Percentiles rank a stretch among this genome's conserved stretches.
Evolutionary conservation across 805 yeast genomes (phyloP).

Genomic region (Metschnikowia colocasiae): DNA sequence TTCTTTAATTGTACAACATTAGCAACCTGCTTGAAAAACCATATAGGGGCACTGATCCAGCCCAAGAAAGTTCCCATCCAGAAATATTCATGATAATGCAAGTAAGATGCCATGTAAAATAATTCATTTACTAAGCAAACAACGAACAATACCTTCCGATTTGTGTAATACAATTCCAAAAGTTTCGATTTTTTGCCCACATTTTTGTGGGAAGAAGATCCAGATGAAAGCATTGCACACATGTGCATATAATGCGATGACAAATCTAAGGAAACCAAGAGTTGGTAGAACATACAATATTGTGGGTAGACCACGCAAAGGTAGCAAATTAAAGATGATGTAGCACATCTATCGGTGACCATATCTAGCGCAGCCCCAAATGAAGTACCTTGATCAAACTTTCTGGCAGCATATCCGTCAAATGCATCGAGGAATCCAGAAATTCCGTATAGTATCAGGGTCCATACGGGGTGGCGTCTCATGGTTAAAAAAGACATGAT

Average conservation of each 20-base stretch:
- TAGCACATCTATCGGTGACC: conserved; percentile 98
- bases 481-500: conserved; percentile 74
- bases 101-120: conserved; percentile 85
- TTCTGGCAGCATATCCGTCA: conserved; percentile 94
- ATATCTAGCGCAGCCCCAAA: conserved; percentile 97
- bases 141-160: conserved; percentile 74
- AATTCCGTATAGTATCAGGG: conserved; percentile 73
- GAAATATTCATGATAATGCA: conserved; percentile 60
- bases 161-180: conserved; percentile 81
- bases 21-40: conserved; percentile 86
- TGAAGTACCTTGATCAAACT: conserved; percentile 79
- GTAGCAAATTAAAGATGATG: conserved; percentile 87
- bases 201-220: conserved; percentile 78
- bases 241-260: conserved; percentile 98
- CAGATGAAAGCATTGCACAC: conserved; percentile 86
- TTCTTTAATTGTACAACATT: conserved; percentile 83
- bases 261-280: conserved; percentile 77
- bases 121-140: conserved; percentile 93
- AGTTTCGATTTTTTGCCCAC: conserved; percentile 71
- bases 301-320: conserved; percentile 76
- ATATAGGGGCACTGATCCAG: conserved; percentile 71
- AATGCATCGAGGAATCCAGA: conserved; percentile 93
- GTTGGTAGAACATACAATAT: conserved; percentile 69
- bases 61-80: conserved; percentile 61
- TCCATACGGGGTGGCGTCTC: conserved; percentile 78